Conservation (phyloP, 2,329 filamentous ascomycete genomes). For the Fusarium temperatum region DNA sequence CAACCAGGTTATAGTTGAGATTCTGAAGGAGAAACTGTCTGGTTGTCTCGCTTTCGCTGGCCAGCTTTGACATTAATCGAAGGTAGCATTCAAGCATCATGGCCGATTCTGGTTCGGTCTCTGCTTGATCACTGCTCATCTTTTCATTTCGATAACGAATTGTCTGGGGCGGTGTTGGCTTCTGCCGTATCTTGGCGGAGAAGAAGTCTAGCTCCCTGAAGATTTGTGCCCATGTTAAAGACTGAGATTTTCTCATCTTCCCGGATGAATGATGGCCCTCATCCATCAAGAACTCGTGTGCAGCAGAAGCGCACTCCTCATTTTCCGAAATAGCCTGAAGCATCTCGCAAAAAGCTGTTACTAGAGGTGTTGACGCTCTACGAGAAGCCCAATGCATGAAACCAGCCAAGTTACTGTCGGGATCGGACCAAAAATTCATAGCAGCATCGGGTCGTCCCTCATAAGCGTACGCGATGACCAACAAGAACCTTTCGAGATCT, state of each 20-base stretch:
- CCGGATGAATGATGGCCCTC: constrained; percentile 78
- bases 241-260: constrained; percentile 83
- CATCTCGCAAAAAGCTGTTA: constrained; percentile 97
- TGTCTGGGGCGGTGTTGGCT: constrained; percentile 59
- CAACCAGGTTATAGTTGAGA: constrained; percentile 72
- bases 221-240: constrained; percentile 92
- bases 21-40: constrained; percentile 77
- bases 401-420: constrained; percentile 90
- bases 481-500: constrained; percentile 87
- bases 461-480: constrained; percentile 92
- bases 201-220: constrained; percentile 90
- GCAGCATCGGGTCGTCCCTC: constrained; percentile 86
- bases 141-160: constrained; percentile 65
- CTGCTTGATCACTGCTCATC: constrained; percentile 71
- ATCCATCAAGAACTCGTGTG: constrained; percentile 89
- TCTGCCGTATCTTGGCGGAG: constrained; percentile 79
- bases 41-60: constrained; percentile 75
- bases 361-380: constrained; percentile 92
- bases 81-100: constrained; percentile 97
- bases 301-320: constrained; percentile 81
- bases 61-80: constrained; percentile 84
- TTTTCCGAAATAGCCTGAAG: constrained; percentile 87
- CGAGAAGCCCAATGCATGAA: constrained; percentile 98
- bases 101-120: constrained; percentile 88
- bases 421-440: constrained; percentile 89